These are phyloP conservation scores for Lactarius sanguifluus DNA, from an alignment of 768 basidiomycete species.

Conservation along the genomic window DNA sequence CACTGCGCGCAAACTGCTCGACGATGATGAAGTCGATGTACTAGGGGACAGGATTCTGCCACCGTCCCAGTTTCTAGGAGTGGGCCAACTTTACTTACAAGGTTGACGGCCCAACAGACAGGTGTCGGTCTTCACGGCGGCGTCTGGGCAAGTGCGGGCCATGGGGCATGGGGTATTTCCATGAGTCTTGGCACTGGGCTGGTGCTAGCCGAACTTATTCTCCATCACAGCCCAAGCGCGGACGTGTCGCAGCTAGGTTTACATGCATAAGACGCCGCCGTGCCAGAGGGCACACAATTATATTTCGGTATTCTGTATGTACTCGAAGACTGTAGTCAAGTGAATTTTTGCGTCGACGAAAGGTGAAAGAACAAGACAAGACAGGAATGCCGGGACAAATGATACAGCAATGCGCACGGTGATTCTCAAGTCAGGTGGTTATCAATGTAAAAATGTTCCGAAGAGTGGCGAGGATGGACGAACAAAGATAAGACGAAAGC, in stretches of 20 bases:
- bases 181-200: conserved; percentile 37
- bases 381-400: neutral
- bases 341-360: neutral
- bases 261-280: neutral
- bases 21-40: conserved; percentile 32
- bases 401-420: conserved; percentile 5
- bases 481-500: conserved; percentile 20
- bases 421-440: conserved; percentile 5
- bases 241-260: conserved; percentile 31
- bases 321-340: neutral
- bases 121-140: conserved; percentile 32
- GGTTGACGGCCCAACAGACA: conserved; percentile 33
- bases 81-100: conserved; percentile 37
- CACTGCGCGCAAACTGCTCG: conserved; percentile 27
- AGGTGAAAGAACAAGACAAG: neutral
- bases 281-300: conserved; percentile 5
- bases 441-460: neutral
- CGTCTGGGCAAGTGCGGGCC: conserved; percentile 39
- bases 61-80: conserved; percentile 39
- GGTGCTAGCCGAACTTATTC: conserved; percentile 36
- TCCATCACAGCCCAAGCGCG: conserved; percentile 33
- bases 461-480: conserved; percentile 24
- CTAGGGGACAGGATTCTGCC: conserved; percentile 37
- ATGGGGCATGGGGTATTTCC: conserved; percentile 43
- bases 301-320: neutral